Evolutionary conservation across 768 basidiomycete genomes (phyloP).

Genomic region (Pisolithus albus): DNA sequence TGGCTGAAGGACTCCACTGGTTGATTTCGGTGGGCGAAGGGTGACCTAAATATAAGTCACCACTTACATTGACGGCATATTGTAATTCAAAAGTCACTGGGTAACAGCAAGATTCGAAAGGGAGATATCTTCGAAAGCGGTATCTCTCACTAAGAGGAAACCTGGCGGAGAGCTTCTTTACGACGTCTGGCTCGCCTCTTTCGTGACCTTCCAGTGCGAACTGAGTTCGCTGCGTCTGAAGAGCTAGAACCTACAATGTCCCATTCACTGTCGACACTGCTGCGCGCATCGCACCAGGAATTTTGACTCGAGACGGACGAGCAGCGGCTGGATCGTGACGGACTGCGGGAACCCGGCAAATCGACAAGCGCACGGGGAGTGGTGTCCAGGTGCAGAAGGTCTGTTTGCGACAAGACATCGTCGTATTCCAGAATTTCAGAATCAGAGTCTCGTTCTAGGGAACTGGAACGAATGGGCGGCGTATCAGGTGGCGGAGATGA

Average conservation of each 20-base stretch:
- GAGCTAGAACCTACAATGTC: conserved; percentile 14
- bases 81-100: too few relatives aligned
- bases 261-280: conserved; percentile 14
- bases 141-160: too few relatives aligned
- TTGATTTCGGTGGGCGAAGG: too few relatives aligned
- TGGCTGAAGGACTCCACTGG: too few relatives aligned
- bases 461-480: conserved; percentile 3
- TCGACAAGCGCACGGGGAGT: not conserved
- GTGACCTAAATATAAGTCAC: too few relatives aligned
- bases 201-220: too few relatives aligned
- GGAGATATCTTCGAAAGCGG: too few relatives aligned
- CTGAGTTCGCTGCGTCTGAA: conserved; percentile 2
- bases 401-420: not conserved
- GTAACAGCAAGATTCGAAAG: too few relatives aligned
- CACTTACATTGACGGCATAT: too few relatives aligned
- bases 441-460: conserved; percentile 7
- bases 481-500: conserved; percentile 10
- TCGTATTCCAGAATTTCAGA: conserved; percentile 8
- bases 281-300: conserved; percentile 25
- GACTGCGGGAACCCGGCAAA: not conserved
- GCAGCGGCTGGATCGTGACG: not conserved
- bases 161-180: too few relatives aligned
- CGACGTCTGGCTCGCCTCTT: too few relatives aligned
- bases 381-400: not conserved
- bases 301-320: conserved; percentile 10